phyloP scores from a whole-genome alignment of 2,329 filamentous ascomycete genomes.

The Colletotrichum lupini region DNA sequence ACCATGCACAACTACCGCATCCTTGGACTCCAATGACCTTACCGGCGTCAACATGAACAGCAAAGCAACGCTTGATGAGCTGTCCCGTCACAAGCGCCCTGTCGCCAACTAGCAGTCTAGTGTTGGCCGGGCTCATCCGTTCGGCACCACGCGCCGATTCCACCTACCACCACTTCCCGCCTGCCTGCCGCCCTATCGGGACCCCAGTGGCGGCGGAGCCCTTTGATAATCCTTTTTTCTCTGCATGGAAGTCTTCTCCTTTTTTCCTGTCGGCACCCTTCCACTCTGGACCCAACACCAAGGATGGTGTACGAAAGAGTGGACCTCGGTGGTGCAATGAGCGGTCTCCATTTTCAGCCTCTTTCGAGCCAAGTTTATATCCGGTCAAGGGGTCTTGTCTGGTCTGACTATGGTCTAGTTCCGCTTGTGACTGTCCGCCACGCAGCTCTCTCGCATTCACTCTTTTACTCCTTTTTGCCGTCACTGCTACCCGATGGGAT shows the following conservation, averaged over 20 bases:
- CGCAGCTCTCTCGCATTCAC: background rate
- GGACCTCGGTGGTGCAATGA: constrained; percentile 25
- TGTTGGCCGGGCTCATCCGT: background rate
- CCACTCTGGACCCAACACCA: background rate
- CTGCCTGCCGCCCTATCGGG: background rate
- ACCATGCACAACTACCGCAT: background rate
- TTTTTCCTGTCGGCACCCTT: background rate
- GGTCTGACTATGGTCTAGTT: too few species aligned
- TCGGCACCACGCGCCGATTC: background rate
- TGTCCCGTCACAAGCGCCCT: background rate
- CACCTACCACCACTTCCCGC: background rate
- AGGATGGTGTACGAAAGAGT: constrained; percentile 11
- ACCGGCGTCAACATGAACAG: background rate
- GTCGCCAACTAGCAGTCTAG: background rate
- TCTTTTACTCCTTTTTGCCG: background rate
- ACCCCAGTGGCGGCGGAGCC: background rate
- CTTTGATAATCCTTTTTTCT: background rate
- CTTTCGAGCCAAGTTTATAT: constrained; percentile 7
- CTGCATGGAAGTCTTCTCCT: background rate
- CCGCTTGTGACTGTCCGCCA: background rate
- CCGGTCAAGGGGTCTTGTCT: background rate
- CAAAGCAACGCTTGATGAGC: background rate
- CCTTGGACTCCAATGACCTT: background rate
- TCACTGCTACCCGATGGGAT: background rate
- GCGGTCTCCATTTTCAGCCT: constrained; percentile 2